Percentiles rank a stretch among this genome's conserved stretches.
Evolutionary conservation across 2,329 filamentous ascomycete genomes (phyloP).

Genomic region (Aspergillus cejpii): DNA sequence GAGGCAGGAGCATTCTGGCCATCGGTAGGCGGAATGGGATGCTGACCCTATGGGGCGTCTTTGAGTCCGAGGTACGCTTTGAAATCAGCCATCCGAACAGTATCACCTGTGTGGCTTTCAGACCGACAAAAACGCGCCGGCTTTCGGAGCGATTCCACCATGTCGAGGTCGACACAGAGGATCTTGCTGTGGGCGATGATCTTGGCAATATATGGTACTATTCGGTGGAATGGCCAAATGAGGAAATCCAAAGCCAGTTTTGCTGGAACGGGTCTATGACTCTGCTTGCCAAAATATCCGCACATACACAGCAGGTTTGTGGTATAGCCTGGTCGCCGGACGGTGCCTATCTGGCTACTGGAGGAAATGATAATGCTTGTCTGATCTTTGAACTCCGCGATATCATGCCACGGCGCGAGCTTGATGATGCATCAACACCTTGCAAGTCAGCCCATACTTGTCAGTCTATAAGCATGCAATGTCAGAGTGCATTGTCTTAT

Average conservation of each 20-base stretch:
- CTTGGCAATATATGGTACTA: conserved; percentile 80
- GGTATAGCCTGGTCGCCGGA: conserved; percentile 81
- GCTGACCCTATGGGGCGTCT: conserved; percentile 70
- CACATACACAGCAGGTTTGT: conserved; percentile 86
- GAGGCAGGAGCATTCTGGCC: conserved; percentile 72
- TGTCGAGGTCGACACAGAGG: conserved; percentile 61
- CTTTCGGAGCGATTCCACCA: conserved; percentile 45
- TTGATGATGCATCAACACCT: conserved; percentile 8
- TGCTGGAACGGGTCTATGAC: conserved; percentile 73
- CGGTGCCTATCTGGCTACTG: conserved; percentile 72
- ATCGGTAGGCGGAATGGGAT: conserved; percentile 73
- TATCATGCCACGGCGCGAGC: conserved; percentile 36
- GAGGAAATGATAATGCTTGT: conserved; percentile 87
- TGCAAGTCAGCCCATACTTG: conserved; percentile 8
- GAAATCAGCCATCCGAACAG: conserved; percentile 64
- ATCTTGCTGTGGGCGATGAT: conserved; percentile 81
- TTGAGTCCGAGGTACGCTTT: conserved; percentile 61
- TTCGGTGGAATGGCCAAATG: conserved; percentile 69
- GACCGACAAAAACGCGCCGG: conserved; percentile 53
- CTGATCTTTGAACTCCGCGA: conserved; percentile 67
- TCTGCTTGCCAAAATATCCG: conserved; percentile 66
- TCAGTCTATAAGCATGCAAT: conserved; percentile 10
- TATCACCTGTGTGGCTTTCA: conserved; percentile 76
- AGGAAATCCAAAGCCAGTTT: conserved; percentile 56
- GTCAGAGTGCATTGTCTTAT: conserved; percentile 19